Evolutionary conservation across 331 rosid genomes (phyloP), one percentile per base, ranked within the genome.

Genomic region (Telfairia occidentalis): DNA sequence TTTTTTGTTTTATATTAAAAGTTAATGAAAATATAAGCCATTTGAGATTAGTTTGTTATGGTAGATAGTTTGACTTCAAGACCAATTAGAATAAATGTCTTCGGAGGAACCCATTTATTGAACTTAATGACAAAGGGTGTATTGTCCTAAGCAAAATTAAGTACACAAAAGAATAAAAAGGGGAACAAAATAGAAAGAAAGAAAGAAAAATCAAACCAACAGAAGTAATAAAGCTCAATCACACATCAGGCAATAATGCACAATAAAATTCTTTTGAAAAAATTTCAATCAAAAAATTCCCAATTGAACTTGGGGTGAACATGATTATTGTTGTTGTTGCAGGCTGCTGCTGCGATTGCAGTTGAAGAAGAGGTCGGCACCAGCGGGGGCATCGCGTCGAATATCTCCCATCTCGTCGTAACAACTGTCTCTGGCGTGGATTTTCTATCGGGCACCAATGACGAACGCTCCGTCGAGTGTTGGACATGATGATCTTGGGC

Each of bases 401-500:
- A 94, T 26, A 89, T 90, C 81, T 94, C 98, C 98, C 98, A 94
- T 46, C 85, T 84, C 37, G 97, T 91, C 52, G 98, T 91, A 46
- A 91, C 92, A 2, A 90, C 92, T 7, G 82, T 45, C 67, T 82
- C 88, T 18, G 96, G 74, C 24, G 88, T 76, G 2, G 92, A 83
- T 76, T 86, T 24, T 73, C 82, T 80, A 60, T 45, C 48, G 10
- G 19, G 71, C 32, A 34, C 30, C 5, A 5, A 67, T 8, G 30
- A 24, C 23, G 70, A 81, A 16, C 74, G 26, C 54, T 76, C 90
- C 13, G 42, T 54, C 24, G 90, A 81, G 71, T 64, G 72, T 77
- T 78, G 77, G 54, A 21, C 35, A 13, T 9, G 59, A 71, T 13
- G 57, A 16, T 16, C 35, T 4, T 38, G 8, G 10, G 9, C 5